Base-by-base conservation (phyloP, 2,329 filamentous ascomycete genomes). In the Monascus ruber region DNA sequence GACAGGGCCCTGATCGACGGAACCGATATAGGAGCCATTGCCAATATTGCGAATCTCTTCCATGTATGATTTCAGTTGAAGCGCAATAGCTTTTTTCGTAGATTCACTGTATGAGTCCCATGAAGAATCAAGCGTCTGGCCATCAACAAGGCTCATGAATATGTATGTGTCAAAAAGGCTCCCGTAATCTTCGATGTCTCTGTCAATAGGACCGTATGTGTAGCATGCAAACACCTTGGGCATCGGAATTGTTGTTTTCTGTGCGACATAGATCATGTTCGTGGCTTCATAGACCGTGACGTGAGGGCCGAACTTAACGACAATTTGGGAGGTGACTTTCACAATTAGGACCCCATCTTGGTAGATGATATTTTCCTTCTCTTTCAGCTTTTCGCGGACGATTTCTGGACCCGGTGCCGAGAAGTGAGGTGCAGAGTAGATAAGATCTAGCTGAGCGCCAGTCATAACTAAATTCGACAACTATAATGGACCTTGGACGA, bases 391-490 rank as follows among this genome's bases (percentile, higher is more conserved):
- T 31, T 31, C 2, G 28, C 35, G 25, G 31, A 35, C 24, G 4
- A n/a, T 35, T 9, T 39, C 31, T n/a, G 37, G 33, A 36, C 31
- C 11, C 4, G 28, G 28, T 29, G 26, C 31, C 46, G 43, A 73
- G 68, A 35, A 63, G 72, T 43, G 74, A 72, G 35, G 49, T 56
- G 33, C 2, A 31, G 28, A 31, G 28, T 31, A 31, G 28, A 31
- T 31, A 3, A 31, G 28, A 31, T 31, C n/a, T 31, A 31, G 3
- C 28, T 31, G 28, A 31, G 28, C 28, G 3, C 28, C 28, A 2
- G 28, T 31, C 28, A 31, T 31, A n/a, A n/a, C n/a, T n/a, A n/a
- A n/a, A n/a, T n/a, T n/a, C n/a, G n/a, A n/a, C n/a, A n/a, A n/a
- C n/a, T n/a, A n/a, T n/a, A n/a, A n/a, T n/a, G n/a, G n/a, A n/a